Evolutionary conservation across 345 rosid species (phyloP).

Genomic region (Psidium guajava): DNA sequence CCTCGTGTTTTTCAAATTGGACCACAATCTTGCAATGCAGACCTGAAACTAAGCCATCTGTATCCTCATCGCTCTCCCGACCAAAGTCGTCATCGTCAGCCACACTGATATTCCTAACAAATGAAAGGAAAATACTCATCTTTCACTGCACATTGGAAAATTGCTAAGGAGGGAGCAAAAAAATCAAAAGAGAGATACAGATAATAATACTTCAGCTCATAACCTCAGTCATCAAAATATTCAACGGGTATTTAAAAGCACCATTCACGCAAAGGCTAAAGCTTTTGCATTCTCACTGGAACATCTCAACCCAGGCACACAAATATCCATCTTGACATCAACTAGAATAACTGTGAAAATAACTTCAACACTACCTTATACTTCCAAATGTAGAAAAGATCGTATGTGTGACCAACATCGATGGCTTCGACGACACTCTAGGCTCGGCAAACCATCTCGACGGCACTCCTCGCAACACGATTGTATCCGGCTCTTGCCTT

Average conservation of each 20-base stretch:
- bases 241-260: neutral
- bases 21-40: conserved; percentile 86
- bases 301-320: neutral
- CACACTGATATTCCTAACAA: conserved; percentile 74
- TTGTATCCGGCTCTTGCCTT: conserved; percentile 67
- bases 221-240: neutral
- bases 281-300: neutral
- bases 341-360: neutral
- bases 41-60: conserved; percentile 50
- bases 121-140: neutral
- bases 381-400: conserved; percentile 78
- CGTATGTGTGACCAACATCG: conserved; percentile 82
- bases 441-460: conserved; percentile 97
- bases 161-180: neutral
- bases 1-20: conserved; percentile 69
- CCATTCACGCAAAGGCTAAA: neutral
- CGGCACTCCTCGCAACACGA: conserved; percentile 62
- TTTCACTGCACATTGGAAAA: neutral
- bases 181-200: neutral
- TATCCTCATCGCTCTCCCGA: conserved; percentile 38
- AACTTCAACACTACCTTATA: conserved; percentile 36
- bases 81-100: conserved; percentile 67
- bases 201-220: neutral
- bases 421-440: conserved; percentile 88
- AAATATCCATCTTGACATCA: neutral